A percentile compares a stretch with the other conserved stretches of the same genome.
phyloP scores from a whole-genome alignment of 2,329 filamentous ascomycete genomes.

The Xylariaceae sp. region DNA sequence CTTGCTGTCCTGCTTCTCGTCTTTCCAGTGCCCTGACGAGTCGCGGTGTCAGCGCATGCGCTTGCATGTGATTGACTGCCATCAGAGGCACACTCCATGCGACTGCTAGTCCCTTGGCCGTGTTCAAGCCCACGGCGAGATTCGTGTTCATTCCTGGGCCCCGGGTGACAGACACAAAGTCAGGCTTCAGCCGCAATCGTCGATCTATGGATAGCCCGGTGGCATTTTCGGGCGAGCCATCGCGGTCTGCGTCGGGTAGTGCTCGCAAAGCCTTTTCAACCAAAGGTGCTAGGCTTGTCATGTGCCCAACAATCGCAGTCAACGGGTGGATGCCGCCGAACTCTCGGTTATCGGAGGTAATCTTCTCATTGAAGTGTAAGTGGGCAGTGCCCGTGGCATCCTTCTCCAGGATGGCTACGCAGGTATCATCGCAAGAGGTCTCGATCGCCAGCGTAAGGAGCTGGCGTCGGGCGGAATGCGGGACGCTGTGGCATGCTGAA shows the following conservation, averaged over 20 bases:
- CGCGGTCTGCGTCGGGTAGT: constrained; percentile 37
- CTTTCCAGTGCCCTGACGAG: constrained; percentile 59
- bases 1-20: background rate
- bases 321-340: constrained; percentile 78
- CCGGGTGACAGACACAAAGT: constrained; percentile 84
- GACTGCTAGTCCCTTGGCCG: constrained; percentile 78
- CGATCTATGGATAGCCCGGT: constrained; percentile 26
- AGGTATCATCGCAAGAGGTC: constrained; percentile 88
- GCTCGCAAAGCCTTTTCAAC: constrained; percentile 56
- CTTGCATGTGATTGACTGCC: constrained; percentile 95
- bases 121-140: constrained; percentile 70
- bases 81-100: constrained; percentile 80
- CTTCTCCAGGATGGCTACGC: constrained; percentile 73
- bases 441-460: constrained; percentile 68
- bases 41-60: constrained; percentile 82
- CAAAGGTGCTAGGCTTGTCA: constrained; percentile 61
- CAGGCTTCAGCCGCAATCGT: constrained; percentile 48
- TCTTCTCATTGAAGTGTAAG: constrained; percentile 72
- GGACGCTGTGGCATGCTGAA: background rate
- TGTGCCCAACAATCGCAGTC: constrained; percentile 69
- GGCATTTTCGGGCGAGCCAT: background rate
- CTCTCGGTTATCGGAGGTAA: constrained; percentile 71
- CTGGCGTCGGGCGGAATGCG: constrained; percentile 8
- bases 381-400: constrained; percentile 38
- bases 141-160: constrained; percentile 85